Base-by-base conservation (phyloP, 768 basidiomycete species). In the Mycena leptocephala region DNA sequence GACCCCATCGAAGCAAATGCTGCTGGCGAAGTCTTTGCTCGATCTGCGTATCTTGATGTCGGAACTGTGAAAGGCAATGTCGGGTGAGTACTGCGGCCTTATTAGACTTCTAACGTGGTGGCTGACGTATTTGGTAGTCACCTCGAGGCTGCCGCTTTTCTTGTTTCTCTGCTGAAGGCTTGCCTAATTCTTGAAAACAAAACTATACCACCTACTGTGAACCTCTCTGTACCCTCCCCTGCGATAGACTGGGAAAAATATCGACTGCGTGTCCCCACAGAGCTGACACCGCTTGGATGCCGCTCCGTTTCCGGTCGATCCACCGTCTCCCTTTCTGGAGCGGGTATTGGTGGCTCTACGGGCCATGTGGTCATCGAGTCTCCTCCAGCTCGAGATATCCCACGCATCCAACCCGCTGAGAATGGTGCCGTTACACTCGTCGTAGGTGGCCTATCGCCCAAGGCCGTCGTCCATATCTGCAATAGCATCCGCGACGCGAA, bases 1-100 rank as follows among this genome's bases (percentile, higher is more conserved):
- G 88, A 89, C 55, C 86, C 88, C 10, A 58, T 66, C 5, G 72
- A 73, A n/a, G 18, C 64, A 1, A 73, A 65, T 26, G 63, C 53
- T 1, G 55, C 72, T 1, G 63, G 58, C 0, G 13, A 7, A 6
- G 43, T 66, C 13, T 73, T 73, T 37, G 62, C 24, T 1, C 33
- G 5, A 11, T 24, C n/a, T 14, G 46, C 8, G 16, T 5, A 7
- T 5, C 26, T 20, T 10, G 0, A 18, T 1, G 13, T 73, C 20
- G 72, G 72, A 32, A 37, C 10, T 4, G 67, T 75, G 8, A 75
- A 75, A n/a, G 74, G 74, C 16, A 75, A 75, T 33, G 18, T 75
- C 18, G 74, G 74, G 74, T 75, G n/a, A 22, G 58, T 35, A 16
- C 32, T 20, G 5, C 13, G 7, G 4, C 30, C 7, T 28, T 43